phyloP scores from a whole-genome alignment of 306 rosid species.

The Rubus parviflorus region DNA sequence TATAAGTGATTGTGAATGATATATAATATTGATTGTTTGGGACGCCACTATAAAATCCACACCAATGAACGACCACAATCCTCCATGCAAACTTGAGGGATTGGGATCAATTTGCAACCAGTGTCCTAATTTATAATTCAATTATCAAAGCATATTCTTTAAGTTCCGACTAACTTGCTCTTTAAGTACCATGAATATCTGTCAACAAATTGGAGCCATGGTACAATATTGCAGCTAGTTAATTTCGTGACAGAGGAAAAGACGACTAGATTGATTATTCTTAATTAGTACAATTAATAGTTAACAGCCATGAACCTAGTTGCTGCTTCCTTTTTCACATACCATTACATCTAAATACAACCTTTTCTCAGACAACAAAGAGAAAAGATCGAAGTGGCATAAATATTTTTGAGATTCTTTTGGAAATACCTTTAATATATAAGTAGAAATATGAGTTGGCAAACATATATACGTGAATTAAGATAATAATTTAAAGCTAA shows the following conservation, averaged over 20 bases:
- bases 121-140: background rate
- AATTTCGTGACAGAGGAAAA: background rate
- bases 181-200: background rate
- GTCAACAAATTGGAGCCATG: background rate
- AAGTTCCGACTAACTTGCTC: background rate
- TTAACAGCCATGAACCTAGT: background rate
- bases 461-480: conserved; percentile 7
- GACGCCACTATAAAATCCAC: too few species aligned
- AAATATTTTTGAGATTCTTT: conserved; percentile 26
- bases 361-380: conserved; percentile 32
- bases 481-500: conserved; percentile 11
- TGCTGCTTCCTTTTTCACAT: conserved; percentile 42
- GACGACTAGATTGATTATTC: background rate
- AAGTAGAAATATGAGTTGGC: conserved; percentile 42
- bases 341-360: conserved; percentile 22
- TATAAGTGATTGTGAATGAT: too few species aligned
- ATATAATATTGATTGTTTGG: too few species aligned
- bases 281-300: background rate
- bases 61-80: too few species aligned
- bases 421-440: conserved; percentile 26
- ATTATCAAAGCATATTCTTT: background rate
- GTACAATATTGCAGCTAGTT: background rate
- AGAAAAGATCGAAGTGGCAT: conserved; percentile 33
- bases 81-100: too few species aligned
- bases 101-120: too few species aligned